phyloP scores from a whole-genome alignment of 345 rosid species.

The Linum tenue region DNA sequence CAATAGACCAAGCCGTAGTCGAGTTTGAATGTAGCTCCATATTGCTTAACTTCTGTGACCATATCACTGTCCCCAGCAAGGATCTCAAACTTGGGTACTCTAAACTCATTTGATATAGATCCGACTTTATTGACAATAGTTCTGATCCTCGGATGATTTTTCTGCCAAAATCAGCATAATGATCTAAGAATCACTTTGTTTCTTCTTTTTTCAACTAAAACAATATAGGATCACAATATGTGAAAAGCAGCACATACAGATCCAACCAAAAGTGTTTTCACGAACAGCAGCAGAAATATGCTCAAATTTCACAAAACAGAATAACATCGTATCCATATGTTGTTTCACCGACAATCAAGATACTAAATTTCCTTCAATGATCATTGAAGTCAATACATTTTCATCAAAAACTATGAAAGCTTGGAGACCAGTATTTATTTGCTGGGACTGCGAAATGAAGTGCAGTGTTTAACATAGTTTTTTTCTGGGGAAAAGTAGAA shows the following conservation, averaged over 20 bases:
- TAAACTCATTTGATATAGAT: slow-evolving; percentile 69
- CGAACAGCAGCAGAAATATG: neutral
- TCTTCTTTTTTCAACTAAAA: no score
- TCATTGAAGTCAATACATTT: neutral
- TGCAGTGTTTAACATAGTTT: neutral
- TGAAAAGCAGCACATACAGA: neutral
- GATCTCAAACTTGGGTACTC: slow-evolving; percentile 89
- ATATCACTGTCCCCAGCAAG: slow-evolving; percentile 72
- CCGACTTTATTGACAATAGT: slow-evolving; percentile 85
- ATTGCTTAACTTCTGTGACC: slow-evolving; percentile 89
- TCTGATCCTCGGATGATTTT: slow-evolving; percentile 78
- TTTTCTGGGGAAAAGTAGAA: neutral
- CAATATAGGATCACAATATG: neutral
- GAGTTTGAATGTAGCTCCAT: slow-evolving; percentile 85
- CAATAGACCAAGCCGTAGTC: slow-evolving; percentile 82
- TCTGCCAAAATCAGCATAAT: slow-evolving; percentile 34
- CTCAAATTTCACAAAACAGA: neutral
- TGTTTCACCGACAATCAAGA: neutral
- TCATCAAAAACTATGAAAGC: neutral
- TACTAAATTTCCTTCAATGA: neutral
- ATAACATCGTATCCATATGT: neutral
- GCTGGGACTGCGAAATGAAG: neutral
- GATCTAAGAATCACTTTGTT: neutral
- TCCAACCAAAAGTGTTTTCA: neutral
- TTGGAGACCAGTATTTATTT: neutral